Base-by-base conservation (phyloP, 106 monocot species). In the Dendrobium chrysotoxum region DNA sequence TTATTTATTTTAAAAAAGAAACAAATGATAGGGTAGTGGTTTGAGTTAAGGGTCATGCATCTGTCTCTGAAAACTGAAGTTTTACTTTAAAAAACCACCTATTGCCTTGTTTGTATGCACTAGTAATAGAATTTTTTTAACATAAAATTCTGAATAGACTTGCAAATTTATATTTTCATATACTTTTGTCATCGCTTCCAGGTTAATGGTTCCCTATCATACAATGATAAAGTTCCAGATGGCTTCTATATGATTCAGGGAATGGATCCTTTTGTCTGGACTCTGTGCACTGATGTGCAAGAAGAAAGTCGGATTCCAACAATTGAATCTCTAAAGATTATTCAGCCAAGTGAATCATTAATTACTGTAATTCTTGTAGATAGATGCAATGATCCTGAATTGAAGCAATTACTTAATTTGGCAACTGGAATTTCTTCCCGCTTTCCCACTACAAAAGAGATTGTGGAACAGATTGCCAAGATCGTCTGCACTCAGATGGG, bases 241-340 rank as follows among this genome's bases (percentile, higher is more conserved):
- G 98, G 94, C 6, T 98, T 98, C 72, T 98, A 98, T 86, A 72
- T 91, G 78, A 97, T 97, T 80, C 92, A 90, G 81, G 97, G 97
- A 65, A 89, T 97, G 90, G 94, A 92, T 84, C 98, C 98, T 7
- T 91, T 91, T 81, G 95, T 95, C 4, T 98, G 98, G 98, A 86
- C 88, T 23, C 81, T 98, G 57, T 98, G 98, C 84, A 92, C 85
- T 77, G 91, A 93, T 88, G 79, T 84, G 18, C 87, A 85, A 42
- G 91, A 91, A 81, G 97, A 94, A 54, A 89, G 84, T 82, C 87
- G 92, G 44, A 92, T 97, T 67, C 97, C 97, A 38, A 90, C 92
- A 45, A 80, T 94, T 39, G 91, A 92, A 72, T 89, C 92, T 28
- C 80, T 97, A 12, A 90, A 79, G 75, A 73, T 80, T 76, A 79